phyloP scores from a whole-genome alignment of 129 eudicot species.

The Sambucus nigra region DNA sequence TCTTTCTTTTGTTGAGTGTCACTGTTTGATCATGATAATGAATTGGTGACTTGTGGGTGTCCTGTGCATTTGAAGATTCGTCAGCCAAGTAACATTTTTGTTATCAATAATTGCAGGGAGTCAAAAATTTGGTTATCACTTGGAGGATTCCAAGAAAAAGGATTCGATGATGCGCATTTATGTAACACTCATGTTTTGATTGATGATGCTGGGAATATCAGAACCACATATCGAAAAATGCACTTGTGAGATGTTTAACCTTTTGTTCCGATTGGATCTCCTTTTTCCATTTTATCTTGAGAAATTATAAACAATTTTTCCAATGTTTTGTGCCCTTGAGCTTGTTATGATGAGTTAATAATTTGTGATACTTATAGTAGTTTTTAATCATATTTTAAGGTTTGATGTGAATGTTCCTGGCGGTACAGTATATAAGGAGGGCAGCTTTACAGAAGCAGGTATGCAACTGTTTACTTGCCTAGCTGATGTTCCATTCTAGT shows the following conservation, averaged over 20 bases:
- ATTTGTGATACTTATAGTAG: not conserved
- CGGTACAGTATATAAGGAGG: constrained; percentile 83
- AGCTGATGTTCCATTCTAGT: not conserved
- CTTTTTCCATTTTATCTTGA: constrained; percentile 7
- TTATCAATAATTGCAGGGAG: constrained; percentile 41
- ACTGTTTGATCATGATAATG: not conserved
- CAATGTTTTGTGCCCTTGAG: not conserved
- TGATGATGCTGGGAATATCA: constrained; percentile 68
- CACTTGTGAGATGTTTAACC: constrained; percentile 44
- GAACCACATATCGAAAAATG: constrained; percentile 69
- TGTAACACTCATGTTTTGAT: constrained; percentile 71
- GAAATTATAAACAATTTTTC: constrained; percentile 1
- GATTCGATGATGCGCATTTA: constrained; percentile 69
- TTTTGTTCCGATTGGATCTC: constrained; percentile 10
- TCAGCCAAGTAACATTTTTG: not conserved
- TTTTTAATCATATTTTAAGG: constrained; percentile 34
- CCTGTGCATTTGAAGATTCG: not conserved
- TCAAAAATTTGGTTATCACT: constrained; percentile 87
- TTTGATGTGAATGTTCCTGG: constrained; percentile 96
- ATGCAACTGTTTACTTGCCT: constrained; percentile 5
- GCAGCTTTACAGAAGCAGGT: constrained; percentile 96
- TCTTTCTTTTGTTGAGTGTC: not conserved
- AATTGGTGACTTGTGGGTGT: not conserved
- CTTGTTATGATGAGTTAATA: not conserved
- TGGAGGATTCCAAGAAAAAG: constrained; percentile 91